Evolutionary conservation across 176 grass and related monocot species (phyloP), one percentile per base, ranked within the genome.

Genomic region (Zoysia pacifica): DNA sequence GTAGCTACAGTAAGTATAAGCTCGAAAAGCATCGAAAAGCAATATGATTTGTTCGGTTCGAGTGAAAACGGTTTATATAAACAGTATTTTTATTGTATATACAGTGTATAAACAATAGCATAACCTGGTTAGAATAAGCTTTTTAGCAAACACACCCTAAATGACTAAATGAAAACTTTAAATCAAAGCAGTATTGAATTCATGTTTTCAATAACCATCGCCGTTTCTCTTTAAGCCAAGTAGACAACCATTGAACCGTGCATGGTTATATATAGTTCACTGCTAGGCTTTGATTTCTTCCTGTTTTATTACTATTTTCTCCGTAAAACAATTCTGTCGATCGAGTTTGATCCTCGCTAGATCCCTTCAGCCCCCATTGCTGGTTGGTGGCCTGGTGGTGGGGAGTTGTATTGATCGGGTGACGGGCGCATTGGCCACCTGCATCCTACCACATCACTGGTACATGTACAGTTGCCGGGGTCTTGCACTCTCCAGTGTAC

Each of bases 401-500:
- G 56, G 75, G 62, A 75, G 81, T 75, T 75, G 81, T 80, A 88
- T 75, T 88, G 81, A 88, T 56, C 80, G 75, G 76, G 63, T 88
- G 86, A 68, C 40, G 62, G 53, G 41, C 83, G 48, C 86, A 74
- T 38, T 69, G 80, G 69, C 62, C 56, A 68, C 53, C 69, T 73
- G 74, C 75, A 87, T 69, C 86, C 86, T 67, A 87, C 61, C 53
- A 65, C 80, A 88, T 60, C 56, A 66, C 18, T 79, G 63, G 81
- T 88, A 88, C 81, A 83, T 83, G 69, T 46, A 83, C 86, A 88
- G 86, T 88, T 67, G 48, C 76, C 78, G 52, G 73, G 74, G 81
- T 88, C 69, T 79, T 75, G 62, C 48, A 72, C 71, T 58, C 75
- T 51, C 20, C 72, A 69, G 61, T 58, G 50, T 66, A 78, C 45